Evolutionary conservation across 768 basidiomycete species (phyloP).

Genomic region (Cystofilobasidium macerans): DNA sequence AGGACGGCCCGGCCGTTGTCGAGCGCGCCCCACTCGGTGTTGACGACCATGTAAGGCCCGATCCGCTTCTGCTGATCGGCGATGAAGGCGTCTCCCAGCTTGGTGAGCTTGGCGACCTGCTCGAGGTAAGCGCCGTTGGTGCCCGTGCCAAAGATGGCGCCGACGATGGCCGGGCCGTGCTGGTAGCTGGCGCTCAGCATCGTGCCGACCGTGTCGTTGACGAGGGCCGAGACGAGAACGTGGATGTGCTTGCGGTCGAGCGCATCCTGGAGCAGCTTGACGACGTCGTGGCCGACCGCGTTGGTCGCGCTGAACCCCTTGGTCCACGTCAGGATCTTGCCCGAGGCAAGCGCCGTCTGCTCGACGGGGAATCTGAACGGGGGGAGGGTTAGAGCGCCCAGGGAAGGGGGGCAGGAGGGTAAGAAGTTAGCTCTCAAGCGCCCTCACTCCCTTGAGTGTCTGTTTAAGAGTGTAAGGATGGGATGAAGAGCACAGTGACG

Average conservation of each 20-base stretch:
- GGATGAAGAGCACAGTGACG: neutral
- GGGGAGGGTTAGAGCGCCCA: no score
- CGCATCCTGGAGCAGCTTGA: conserved; percentile 78
- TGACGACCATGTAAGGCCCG: conserved; percentile 71
- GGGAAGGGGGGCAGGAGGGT: neutral
- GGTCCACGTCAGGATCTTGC: conserved; percentile 86
- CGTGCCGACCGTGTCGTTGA: conserved; percentile 66
- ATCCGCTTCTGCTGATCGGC: conserved; percentile 41
- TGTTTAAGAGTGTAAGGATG: neutral
- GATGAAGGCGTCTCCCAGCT: conserved; percentile 57
- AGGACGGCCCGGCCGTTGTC: conserved; percentile 84
- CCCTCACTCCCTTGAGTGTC: no score
- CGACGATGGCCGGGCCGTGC: conserved; percentile 74
- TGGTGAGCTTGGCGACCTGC: conserved; percentile 68
- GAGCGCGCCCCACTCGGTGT: conserved; percentile 98
- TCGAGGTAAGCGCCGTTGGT: conserved; percentile 98
- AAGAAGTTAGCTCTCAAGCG: neutral
- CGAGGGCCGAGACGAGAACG: conserved; percentile 79
- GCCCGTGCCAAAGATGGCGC: conserved; percentile 91
- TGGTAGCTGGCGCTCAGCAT: conserved; percentile 86
- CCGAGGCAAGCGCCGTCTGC: conserved; percentile 81
- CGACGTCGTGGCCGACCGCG: conserved; percentile 78
- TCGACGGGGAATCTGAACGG: conserved; percentile 80
- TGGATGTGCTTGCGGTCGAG: conserved; percentile 85
- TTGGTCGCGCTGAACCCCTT: conserved; percentile 91